Evolutionary conservation across 2,329 filamentous ascomycete species (phyloP).

Genomic region (Lanzia echinophila): DNA sequence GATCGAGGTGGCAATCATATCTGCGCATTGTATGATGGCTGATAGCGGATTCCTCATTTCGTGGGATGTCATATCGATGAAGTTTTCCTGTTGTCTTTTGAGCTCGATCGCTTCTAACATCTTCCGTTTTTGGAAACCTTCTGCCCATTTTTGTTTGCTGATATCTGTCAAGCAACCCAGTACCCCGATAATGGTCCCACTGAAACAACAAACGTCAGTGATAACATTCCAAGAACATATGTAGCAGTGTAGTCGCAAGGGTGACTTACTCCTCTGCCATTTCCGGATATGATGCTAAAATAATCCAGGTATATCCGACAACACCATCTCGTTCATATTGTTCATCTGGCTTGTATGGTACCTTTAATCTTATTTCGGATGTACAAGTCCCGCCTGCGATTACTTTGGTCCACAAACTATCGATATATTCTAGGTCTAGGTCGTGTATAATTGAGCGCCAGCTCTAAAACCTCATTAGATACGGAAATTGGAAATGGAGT

Average conservation of each 20-base stretch:
- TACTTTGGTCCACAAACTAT: conserved; percentile 19
- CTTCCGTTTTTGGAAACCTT: conserved; percentile 37
- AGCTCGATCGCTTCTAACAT: conserved; percentile 47
- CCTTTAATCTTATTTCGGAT: conserved; percentile 21
- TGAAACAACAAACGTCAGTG: neutral
- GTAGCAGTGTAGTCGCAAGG: neutral
- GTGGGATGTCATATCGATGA: conserved; percentile 69
- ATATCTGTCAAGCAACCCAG: conserved; percentile 83
- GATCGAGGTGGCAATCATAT: conserved; percentile 51
- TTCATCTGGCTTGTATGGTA: conserved; percentile 43
- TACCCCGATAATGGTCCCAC: conserved; percentile 61
- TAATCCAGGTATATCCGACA: conserved; percentile 64
- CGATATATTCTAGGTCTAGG: conserved; percentile 12
- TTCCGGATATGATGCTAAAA: conserved; percentile 72
- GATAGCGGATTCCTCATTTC: conserved; percentile 69
- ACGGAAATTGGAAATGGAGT: neutral
- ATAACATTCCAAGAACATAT: neutral
- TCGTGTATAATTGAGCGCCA: neutral
- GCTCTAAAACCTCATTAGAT: neutral
- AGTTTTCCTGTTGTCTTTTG: conserved; percentile 68
- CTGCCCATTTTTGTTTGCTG: conserved; percentile 73
- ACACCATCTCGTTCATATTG: conserved; percentile 48
- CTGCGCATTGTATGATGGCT: conserved; percentile 64
- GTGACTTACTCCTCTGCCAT: conserved; percentile 39
- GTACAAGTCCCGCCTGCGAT: conserved; percentile 15